Evolutionary conservation across 495 filamentous ascomycete genomes (phyloP).

Genomic region (Melanomma pulvis-pyrius): DNA sequence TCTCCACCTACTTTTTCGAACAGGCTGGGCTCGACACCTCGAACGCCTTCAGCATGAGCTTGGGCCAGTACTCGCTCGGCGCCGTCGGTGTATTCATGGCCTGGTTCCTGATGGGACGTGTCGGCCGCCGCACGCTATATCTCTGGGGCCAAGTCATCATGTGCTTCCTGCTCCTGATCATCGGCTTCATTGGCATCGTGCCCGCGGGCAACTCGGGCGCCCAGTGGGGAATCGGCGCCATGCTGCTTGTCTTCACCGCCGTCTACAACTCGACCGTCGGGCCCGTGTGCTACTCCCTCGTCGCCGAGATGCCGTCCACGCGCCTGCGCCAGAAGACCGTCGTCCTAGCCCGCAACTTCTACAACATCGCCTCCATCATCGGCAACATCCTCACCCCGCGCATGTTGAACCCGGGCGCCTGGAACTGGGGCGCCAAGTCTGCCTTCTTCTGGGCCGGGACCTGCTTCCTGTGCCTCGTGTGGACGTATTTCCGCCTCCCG

Average conservation of each 20-base stretch:
- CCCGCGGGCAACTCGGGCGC: conserved; percentile 53
- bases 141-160: conserved; percentile 69
- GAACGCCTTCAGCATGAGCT: conserved; percentile 68
- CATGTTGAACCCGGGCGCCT: conserved; percentile 68
- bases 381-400: conserved; percentile 63
- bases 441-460: conserved; percentile 82
- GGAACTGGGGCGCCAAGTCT: conserved; percentile 76
- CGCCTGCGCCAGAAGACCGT: conserved; percentile 79
- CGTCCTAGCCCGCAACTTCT: conserved; percentile 62
- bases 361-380: conserved; percentile 72
- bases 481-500: conserved; percentile 74
- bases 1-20: conserved; percentile 76
- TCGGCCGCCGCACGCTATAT: conserved; percentile 73
- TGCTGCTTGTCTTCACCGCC: conserved; percentile 73
- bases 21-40: conserved; percentile 66
- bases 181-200: conserved; percentile 74
- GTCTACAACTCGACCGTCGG: conserved; percentile 78
- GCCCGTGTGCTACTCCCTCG: conserved; percentile 77
- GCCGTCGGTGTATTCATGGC: conserved; percentile 72
- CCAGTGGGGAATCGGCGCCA: conserved; percentile 67
- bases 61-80: conserved; percentile 77
- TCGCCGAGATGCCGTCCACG: conserved; percentile 72
- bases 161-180: conserved; percentile 66
- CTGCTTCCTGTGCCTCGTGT: conserved; percentile 73
- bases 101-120: conserved; percentile 71